Percentiles rank a stretch among this genome's conserved stretches.
These are phyloP conservation scores for Ceratocystiopsis sp. DNA, from an alignment of 2,329 filamentous ascomycete species.

Conservation along the genomic window DNA sequence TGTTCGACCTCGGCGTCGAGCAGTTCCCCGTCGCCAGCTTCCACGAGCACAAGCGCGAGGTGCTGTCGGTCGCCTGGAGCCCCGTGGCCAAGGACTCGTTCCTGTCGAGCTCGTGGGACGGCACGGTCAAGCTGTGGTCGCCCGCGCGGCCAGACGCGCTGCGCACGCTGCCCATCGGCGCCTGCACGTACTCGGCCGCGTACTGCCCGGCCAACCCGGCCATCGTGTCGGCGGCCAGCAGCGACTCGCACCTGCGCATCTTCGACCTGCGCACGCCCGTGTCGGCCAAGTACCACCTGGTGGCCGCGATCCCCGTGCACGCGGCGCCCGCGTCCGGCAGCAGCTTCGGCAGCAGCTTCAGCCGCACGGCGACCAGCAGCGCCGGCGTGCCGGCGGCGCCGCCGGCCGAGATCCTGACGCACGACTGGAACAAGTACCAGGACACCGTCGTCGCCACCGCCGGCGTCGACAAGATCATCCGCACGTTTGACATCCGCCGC, in stretches of 20 bases:
- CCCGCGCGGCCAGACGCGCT: slow-evolving; percentile 60
- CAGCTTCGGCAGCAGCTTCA: slow-evolving; percentile 16
- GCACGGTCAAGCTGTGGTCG: slow-evolving; percentile 90
- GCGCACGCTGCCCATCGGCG: slow-evolving; percentile 75
- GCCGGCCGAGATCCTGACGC: slow-evolving; percentile 76
- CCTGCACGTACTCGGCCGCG: slow-evolving; percentile 82
- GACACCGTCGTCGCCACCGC: slow-evolving; percentile 70
- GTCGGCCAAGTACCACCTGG: slow-evolving; percentile 75
- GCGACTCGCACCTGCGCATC: slow-evolving; percentile 74
- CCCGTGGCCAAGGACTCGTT: slow-evolving; percentile 82
- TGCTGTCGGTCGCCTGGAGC: slow-evolving; percentile 88
- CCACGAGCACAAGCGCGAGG: slow-evolving; percentile 83
- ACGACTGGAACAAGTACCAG: slow-evolving; percentile 98
- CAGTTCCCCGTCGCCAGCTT: slow-evolving; percentile 84
- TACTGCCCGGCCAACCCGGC: slow-evolving; percentile 81
- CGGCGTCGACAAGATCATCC: slow-evolving; percentile 73
- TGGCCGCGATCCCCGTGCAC: slow-evolving; percentile 69
- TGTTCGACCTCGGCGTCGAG: slow-evolving; percentile 70
- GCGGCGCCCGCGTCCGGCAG: slow-evolving; percentile 25
- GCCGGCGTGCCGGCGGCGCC: slow-evolving; percentile 19
- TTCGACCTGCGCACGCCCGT: slow-evolving; percentile 84
- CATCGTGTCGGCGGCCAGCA: slow-evolving; percentile 72
- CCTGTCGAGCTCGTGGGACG: slow-evolving; percentile 86
- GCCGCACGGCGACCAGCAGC: slow-evolving; percentile 11
- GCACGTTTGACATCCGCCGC: slow-evolving; percentile 79